These are phyloP conservation scores for Neurospora sp. DNA, from an alignment of 495 filamentous ascomycete species.

Conservation along the genomic window DNA sequence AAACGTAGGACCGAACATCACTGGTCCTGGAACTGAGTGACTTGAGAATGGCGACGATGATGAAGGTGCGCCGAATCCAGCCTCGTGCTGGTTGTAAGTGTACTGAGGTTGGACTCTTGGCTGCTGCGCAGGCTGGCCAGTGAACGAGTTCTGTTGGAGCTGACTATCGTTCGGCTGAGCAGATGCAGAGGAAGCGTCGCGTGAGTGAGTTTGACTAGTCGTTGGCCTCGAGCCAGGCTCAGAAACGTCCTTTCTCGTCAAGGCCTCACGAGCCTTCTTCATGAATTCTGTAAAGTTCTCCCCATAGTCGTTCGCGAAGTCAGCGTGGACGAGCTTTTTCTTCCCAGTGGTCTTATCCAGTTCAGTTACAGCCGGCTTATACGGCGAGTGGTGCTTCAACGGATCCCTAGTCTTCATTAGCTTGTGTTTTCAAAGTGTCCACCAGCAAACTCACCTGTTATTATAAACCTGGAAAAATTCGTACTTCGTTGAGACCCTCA, in stretches of 20 bases:
- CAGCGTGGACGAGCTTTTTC: constrained; percentile 6
- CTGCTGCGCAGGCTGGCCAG: neutral
- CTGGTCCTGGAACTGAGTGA: constrained; percentile 2
- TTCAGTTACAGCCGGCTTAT: constrained; percentile 10
- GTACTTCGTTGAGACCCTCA: constrained; percentile 33
- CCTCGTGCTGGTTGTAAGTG: neutral
- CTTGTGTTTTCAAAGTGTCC: neutral
- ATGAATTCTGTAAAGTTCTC: constrained; percentile 38
- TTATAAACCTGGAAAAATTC: constrained; percentile 42
- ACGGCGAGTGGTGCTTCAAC: constrained; percentile 41
- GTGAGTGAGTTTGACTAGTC: neutral
- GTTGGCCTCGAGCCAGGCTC: neutral
- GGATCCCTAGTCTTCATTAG: constrained; percentile 27
- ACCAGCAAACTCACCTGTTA: constrained; percentile 29
- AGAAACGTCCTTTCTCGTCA: constrained; percentile 16
- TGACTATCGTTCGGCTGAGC: neutral
- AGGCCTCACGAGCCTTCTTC: constrained; percentile 29
- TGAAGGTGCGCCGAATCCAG: neutral
- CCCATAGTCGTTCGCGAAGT: constrained; percentile 48
- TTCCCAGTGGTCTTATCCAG: constrained; percentile 24
- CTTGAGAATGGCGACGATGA: neutral
- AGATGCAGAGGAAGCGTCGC: neutral
- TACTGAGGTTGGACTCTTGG: neutral
- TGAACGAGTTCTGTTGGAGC: neutral
- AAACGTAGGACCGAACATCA: constrained; percentile 5